Evolutionary conservation across 2,329 filamentous ascomycete species (phyloP).

Genomic region (Fusarium decemcellulare): DNA sequence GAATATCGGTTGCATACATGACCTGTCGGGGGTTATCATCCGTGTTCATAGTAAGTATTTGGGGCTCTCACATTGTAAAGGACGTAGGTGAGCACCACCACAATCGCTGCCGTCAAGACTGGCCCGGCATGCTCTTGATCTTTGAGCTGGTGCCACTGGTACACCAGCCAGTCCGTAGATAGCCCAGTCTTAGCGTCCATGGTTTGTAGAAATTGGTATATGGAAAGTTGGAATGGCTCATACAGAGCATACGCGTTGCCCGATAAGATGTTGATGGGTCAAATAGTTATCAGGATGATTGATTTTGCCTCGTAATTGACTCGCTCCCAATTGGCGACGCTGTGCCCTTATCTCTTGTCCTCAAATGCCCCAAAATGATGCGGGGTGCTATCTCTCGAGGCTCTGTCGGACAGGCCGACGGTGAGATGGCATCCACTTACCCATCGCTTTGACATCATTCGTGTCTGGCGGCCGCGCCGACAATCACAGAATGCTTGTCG

Average conservation of each 20-base stretch:
- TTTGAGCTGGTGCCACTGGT: background rate
- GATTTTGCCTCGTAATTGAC: background rate
- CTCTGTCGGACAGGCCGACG: background rate
- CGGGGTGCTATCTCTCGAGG: background rate
- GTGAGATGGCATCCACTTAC: no score
- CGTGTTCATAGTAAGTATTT: background rate
- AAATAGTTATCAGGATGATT: background rate
- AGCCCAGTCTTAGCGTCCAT: background rate
- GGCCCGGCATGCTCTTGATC: background rate
- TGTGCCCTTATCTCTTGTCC: background rate
- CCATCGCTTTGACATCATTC: no score
- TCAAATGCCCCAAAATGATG: background rate
- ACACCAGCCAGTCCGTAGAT: background rate
- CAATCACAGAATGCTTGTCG: background rate
- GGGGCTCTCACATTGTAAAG: conserved; percentile 5
- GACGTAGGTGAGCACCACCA: background rate
- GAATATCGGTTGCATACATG: conserved; percentile 63
- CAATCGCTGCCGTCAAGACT: background rate
- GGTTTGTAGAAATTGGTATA: background rate
- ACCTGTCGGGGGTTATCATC: conserved; percentile 46
- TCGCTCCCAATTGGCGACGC: background rate
- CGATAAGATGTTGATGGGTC: background rate
- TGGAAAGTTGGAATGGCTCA: background rate
- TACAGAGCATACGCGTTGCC: background rate
- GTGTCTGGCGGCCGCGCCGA: no score